Evolutionary conservation across 768 basidiomycete species (phyloP).

Genomic region (Panellus pusillus): DNA sequence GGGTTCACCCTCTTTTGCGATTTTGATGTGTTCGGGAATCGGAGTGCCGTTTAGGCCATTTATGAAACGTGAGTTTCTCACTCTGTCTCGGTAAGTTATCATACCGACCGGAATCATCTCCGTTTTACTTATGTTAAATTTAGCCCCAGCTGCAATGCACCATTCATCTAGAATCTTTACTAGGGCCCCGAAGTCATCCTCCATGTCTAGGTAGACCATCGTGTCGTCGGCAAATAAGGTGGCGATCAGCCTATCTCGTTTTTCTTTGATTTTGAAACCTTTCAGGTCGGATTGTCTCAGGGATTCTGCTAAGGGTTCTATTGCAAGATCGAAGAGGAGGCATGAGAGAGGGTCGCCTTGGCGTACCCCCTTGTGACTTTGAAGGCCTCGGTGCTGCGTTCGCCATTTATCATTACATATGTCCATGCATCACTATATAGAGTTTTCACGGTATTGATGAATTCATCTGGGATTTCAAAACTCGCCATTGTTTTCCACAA

Average conservation of each 20-base stretch:
- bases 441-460: conserved; percentile 19
- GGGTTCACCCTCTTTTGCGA: conserved; percentile 11
- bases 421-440: conserved; percentile 26
- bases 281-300: conserved; percentile 16
- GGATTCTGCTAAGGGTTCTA: conserved; percentile 28
- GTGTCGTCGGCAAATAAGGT: conserved; percentile 29
- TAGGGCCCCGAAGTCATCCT: conserved; percentile 9
- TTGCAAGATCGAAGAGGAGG: conserved; percentile 32
- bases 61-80: too few species aligned
- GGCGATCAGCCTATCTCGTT: background rate
- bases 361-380: conserved; percentile 27
- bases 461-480: conserved; percentile 9
- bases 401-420: conserved; percentile 26
- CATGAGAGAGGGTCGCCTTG: conserved; percentile 34
- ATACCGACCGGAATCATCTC: conserved; percentile 27
- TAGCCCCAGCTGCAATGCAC: conserved; percentile 8
- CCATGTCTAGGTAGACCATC: conserved; percentile 10
- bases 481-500: conserved; percentile 7
- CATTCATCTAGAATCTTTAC: background rate
- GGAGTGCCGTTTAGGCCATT: background rate
- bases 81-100: background rate
- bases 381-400: conserved; percentile 11
- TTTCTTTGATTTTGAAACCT: conserved; percentile 20
- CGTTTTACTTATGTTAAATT: conserved; percentile 20
- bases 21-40: conserved; percentile 7